These are phyloP conservation scores for Petrea volubilis DNA, from an alignment of 257 asterid species.

Conservation along the genomic window DNA sequence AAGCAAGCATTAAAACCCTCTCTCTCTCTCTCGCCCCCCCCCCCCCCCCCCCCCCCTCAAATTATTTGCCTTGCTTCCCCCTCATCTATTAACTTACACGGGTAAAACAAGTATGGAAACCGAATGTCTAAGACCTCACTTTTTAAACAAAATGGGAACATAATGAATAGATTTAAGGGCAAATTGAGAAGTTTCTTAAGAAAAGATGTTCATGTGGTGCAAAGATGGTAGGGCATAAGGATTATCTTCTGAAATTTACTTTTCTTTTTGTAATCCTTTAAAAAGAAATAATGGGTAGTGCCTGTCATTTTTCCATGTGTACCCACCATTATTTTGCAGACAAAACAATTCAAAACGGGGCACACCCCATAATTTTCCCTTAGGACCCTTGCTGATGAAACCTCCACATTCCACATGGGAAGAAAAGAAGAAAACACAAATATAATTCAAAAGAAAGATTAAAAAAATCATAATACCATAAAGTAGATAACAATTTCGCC, in stretches of 20 bases:
- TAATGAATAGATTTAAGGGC: conserved; percentile 25
- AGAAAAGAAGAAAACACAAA: neutral
- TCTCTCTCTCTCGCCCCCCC: neutral
- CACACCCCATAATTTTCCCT: neutral
- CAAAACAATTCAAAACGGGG: neutral
- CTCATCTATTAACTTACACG: neutral
- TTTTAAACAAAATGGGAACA: conserved; percentile 39
- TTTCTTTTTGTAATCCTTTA: conserved; percentile 35
- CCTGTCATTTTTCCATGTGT: conserved; percentile 49
- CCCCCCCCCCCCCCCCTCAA: too few relatives aligned
- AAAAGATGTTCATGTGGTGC: conserved; percentile 42
- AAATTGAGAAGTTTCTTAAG: conserved; percentile 50
- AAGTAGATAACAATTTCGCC: conserved; percentile 1
- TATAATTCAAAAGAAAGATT: neutral
- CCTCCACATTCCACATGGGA: conserved; percentile 10
- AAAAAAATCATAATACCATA: neutral
- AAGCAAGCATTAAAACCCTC: too few relatives aligned
- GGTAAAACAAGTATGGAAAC: conserved; percentile 8
- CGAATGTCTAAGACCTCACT: conserved; percentile 32
- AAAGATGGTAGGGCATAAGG: conserved; percentile 55
- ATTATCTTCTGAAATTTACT: conserved; percentile 44
- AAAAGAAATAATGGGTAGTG: conserved; percentile 38
- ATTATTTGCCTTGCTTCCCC: neutral
- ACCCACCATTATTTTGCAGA: conserved; percentile 32
- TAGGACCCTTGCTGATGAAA: conserved; percentile 16